Conservation (phyloP, 441 rosid species). For the Corymbia citriodora region DNA sequence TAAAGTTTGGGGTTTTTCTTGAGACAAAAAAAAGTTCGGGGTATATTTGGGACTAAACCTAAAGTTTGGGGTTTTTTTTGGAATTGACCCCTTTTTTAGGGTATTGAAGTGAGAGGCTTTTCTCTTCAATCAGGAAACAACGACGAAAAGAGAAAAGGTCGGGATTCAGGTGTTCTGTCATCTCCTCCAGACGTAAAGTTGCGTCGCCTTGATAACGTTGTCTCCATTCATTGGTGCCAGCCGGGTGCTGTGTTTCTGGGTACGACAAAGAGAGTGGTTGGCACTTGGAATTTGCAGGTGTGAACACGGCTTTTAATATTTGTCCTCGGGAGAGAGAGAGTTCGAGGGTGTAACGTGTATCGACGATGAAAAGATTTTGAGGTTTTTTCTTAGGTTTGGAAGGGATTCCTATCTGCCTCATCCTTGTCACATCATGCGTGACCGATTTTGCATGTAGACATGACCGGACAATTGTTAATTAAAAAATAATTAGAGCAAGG, state of each 20-base stretch:
- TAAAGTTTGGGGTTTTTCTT: too few species aligned
- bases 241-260: neutral
- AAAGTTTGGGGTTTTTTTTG: too few species aligned
- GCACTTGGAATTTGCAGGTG: neutral
- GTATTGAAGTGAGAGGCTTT: neutral
- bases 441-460: neutral
- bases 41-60: too few species aligned
- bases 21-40: too few species aligned
- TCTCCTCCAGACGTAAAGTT: neutral
- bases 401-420: neutral
- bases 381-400: neutral
- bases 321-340: neutral
- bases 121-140: neutral
- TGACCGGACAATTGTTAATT: neutral
- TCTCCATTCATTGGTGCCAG: neutral
- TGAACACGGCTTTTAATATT: neutral
- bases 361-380: neutral
- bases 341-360: neutral
- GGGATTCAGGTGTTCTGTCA: neutral
- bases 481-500: neutral
- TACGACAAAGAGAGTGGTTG: neutral
- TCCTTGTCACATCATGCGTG: neutral
- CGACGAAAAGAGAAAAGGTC: neutral
- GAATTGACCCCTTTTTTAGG: too few species aligned
- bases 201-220: neutral